Conservation (phyloP, 2,329 filamentous ascomycete species). For the Ceratocystis papillata region DNA sequence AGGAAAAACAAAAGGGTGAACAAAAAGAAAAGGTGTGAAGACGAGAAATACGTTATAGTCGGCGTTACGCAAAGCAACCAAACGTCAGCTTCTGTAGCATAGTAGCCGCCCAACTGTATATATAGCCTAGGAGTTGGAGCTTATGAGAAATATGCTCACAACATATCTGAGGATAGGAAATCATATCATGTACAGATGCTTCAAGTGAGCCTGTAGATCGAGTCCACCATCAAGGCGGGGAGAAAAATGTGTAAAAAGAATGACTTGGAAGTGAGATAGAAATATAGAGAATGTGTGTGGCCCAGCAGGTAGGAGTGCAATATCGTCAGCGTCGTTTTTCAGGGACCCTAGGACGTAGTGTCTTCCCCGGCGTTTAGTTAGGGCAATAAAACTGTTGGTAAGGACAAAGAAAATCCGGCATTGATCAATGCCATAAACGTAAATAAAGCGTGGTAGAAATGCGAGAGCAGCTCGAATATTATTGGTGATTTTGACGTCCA, state of each 20-base stretch:
- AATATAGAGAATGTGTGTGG: neutral
- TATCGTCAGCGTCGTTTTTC: slow-evolving; percentile 12
- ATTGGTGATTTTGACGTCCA: neutral
- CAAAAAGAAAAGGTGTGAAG: neutral
- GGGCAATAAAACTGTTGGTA: neutral
- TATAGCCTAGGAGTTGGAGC: neutral
- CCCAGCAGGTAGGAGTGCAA: slow-evolving; percentile 1
- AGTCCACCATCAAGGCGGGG: slow-evolving; percentile 1
- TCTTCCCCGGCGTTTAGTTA: neutral
- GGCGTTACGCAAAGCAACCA: neutral
- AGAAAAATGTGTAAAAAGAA: neutral
- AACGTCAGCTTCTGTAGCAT: neutral
- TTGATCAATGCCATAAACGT: neutral
- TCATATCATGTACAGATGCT: neutral
- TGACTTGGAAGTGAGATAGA: neutral
- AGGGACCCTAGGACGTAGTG: neutral
- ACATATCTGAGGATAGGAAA: neutral
- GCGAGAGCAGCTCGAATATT: neutral
- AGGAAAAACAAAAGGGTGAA: neutral
- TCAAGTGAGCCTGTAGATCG: neutral
- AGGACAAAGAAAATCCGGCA: neutral
- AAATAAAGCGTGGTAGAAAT: neutral
- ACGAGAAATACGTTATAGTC: neutral
- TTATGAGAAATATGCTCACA: neutral
- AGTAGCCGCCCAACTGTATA: too few relatives aligned